Evolutionary conservation across 331 rosid genomes (phyloP), one percentile per base, ranked within the genome.

Genomic region (Rosa hybrid): DNA sequence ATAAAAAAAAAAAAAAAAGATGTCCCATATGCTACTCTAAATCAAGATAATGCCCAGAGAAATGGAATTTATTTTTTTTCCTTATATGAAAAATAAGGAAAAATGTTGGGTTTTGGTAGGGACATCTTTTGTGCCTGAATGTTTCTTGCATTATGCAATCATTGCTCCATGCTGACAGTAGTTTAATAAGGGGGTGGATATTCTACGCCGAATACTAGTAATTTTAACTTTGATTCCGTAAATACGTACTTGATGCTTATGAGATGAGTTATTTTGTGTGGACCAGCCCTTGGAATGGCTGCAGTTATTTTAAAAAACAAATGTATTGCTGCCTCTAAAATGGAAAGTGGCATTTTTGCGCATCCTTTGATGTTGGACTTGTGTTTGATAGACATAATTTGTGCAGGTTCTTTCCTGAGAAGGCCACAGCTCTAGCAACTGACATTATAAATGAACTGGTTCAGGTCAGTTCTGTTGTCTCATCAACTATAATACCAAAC

Each of bases 381-480:
- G 49, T 11, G 38, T 78, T 75, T 75, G 78, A 68, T 72, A 65
- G 75, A 46, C 70, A 7, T 76, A 64, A 60, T 70, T 63, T 78
- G 79, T 76, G 83, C 92, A 96, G 98, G 97, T 93, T 96, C 87
- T 90, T 93, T 83, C 97, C 99, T 4, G 97, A 96, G 78, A 93
- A 90, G 89, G 92, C 97, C 25, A 84, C 94, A 25, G 45, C 65
- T 75, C 83, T 90, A 49, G 97, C 98, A 54, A 83, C 71, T 78
- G 90, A 89, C 68, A 83, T 96, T 82, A 89, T 96, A 57, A 83
- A 87, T 71, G 97, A 88, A 87, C 94, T 96, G 49, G 88, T 86
- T 72, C 87, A 90, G 99, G 99, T 96, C 63, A 80, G 90, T 81
- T 34, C 30, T 64, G 50, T 64, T 44, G 3, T 41, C 23, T 80